Evolutionary conservation across 1,139 yeast genomes (phyloP), one percentile per base, ranked within the genome.

Genomic region (Geotrichum macrosporum): DNA sequence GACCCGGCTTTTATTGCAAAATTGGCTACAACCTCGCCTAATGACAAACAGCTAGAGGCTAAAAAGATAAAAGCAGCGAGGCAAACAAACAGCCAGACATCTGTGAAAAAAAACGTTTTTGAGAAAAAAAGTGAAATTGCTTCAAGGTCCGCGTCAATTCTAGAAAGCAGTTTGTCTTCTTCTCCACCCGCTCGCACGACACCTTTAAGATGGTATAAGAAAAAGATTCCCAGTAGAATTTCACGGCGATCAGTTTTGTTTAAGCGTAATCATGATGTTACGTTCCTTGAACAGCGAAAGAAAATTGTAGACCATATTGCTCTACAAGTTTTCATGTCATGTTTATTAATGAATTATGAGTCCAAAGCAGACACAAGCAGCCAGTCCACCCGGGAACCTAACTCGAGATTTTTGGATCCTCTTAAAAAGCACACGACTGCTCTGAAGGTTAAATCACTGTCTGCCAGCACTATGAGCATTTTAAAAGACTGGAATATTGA

Each of bases 211-310:
- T 39, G 42, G 42, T 30, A 10, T 13, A n/a, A 35, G 10, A 36
- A 26, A 24, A 15, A 13, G 4, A 22, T 6, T 9, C 20, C 20
- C 9, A 13, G 21, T 9, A 19, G 12, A 9, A 15, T 39, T 5
- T 6, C 42, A 3, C 16, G 35, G n/a, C 42, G 42, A 12, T 39
- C 42, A 1, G 42, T 39, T 12, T 13, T n/a, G 13, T 39, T 29
- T 21, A 26, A 15, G 8, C 15, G 16, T 20, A 30, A 30, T 30
- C 35, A 30, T 30, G 12, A 12, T 16, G 9, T n/a, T 3, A 20
- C 4, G 12, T 39, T 39, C 19, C 19, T 30, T 8, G 29, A 26
- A 13, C 35, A 30, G 27, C 42, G 42, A 13, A 18, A 30, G 13
- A 13, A 20, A 5, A 21, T 39, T 15, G 27, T 39, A 12, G 35